phyloP scores from a whole-genome alignment of 257 asterid genomes.

The Linaria vulgaris region DNA sequence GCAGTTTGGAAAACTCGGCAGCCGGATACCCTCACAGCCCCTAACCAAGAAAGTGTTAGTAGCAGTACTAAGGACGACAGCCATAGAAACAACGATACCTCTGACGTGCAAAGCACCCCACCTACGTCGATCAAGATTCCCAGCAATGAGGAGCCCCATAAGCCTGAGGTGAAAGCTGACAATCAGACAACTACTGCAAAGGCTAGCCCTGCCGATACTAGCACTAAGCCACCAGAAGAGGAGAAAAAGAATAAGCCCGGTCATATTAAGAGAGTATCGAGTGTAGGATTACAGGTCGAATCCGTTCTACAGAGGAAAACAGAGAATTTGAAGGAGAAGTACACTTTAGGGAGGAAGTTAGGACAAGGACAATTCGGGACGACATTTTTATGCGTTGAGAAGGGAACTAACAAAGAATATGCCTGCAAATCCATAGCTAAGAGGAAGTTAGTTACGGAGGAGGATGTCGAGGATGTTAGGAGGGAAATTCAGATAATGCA shows the following conservation, averaged over 20 bases:
- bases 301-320: slow-evolving; percentile 70
- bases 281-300: slow-evolving; percentile 73
- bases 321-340: slow-evolving; percentile 67
- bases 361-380: slow-evolving; percentile 93
- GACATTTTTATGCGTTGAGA: slow-evolving; percentile 62
- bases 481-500: slow-evolving; percentile 94
- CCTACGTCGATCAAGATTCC: slow-evolving; percentile 45
- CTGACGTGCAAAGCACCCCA: slow-evolving; percentile 36
- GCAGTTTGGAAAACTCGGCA: slow-evolving; percentile 58
- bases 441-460: slow-evolving; percentile 64
- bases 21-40: slow-evolving; percentile 45
- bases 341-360: slow-evolving; percentile 63
- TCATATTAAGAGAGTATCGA: slow-evolving; percentile 56
- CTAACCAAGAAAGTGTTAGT: slow-evolving; percentile 35
- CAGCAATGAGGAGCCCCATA: slow-evolving; percentile 18
- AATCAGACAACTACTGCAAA: not conserved
- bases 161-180: slow-evolving; percentile 17
- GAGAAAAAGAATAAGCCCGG: slow-evolving; percentile 33
- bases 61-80: slow-evolving; percentile 19
- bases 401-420: slow-evolving; percentile 49
- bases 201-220: slow-evolving; percentile 8
- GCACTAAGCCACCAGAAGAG: slow-evolving; percentile 31
- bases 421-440: slow-evolving; percentile 89
- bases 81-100: slow-evolving; percentile 25
- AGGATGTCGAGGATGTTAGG: slow-evolving; percentile 90